Percentiles rank a stretch among this genome's conserved stretches.
Evolutionary conservation across 2,329 filamentous ascomycete genomes (phyloP).

Genomic region (Escovopsis sp.): DNA sequence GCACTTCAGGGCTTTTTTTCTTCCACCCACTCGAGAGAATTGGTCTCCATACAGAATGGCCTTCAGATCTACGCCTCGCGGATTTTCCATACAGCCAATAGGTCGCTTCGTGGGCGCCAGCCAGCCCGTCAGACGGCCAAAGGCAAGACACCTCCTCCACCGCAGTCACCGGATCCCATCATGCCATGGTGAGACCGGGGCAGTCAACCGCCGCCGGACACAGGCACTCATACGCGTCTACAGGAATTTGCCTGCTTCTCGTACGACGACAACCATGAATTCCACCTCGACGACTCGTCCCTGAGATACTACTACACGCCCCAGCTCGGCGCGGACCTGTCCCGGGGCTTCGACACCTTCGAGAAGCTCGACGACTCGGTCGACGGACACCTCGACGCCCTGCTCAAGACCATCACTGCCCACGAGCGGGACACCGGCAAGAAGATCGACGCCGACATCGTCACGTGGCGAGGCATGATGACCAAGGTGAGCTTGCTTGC

Average conservation of each 20-base stretch:
- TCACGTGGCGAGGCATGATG: conserved; percentile 98
- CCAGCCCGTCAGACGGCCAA: conserved; percentile 60
- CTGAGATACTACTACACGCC: conserved; percentile 82
- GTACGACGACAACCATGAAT: conserved; percentile 71
- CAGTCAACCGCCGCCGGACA: not conserved
- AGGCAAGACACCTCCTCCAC: conserved; percentile 30
- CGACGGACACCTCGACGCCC: conserved; percentile 79
- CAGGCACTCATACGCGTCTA: not conserved
- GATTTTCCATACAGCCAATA: conserved; percentile 55
- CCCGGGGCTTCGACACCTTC: conserved; percentile 68
- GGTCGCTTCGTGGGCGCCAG: conserved; percentile 52
- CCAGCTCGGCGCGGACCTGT: conserved; percentile 55
- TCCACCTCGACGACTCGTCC: conserved; percentile 62
- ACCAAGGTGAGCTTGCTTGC: conserved; percentile 53
- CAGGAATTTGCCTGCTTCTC: conserved; percentile 90
- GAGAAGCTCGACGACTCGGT: conserved; percentile 63
- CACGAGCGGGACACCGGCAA: conserved; percentile 55
- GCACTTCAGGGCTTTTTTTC: too few relatives aligned
- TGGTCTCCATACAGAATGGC: too few relatives aligned
- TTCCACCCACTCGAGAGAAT: too few relatives aligned
- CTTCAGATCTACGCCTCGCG: not conserved
- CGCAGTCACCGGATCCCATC: too few relatives aligned
- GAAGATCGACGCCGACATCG: conserved; percentile 59
- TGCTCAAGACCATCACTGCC: conserved; percentile 60
- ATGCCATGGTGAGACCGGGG: not conserved